Base-by-base conservation (phyloP, 257 asterid genomes). In the Mitragyna speciosa region DNA sequence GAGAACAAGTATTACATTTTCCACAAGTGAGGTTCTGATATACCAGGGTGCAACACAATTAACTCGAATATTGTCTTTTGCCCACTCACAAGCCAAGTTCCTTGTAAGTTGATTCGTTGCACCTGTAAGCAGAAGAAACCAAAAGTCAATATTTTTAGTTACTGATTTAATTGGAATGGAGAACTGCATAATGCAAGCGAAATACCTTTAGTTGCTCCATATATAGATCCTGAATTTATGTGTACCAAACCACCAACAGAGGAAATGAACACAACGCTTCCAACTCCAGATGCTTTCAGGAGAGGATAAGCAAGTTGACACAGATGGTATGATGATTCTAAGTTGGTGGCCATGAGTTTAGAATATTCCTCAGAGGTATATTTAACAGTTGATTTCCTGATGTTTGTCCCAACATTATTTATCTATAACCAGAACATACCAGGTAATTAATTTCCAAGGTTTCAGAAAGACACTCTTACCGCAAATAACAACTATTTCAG, bases 31-130 rank as follows among this genome's bases (percentile, higher is more conserved):
- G 77, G 99, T 95, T 80, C 76, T 92, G 92, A 91, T 94, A 77
- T 92, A 96, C 97, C 97, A 91, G 7, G 99, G 99, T 33, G 99
- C 97, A 78, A 96, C 97, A 72, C 84, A 82, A 82, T 96, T 96
- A 82, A 96, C 97, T 79, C 98, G 95, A 83, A 96, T 92, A 79
- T 82, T 84, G 83, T 96, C 98, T 84, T 91, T 90, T 61, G 95
- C 99, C 99, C 98, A 96, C 84, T 96, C 99, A 80, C 99, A 94
- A 22, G 99, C 95, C 89, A 96, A 81, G 84, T 96, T 94, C 76
- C 77, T 90, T 20, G 98, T 89, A 54, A 96, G 98, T 79, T 96
- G 99, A 87, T 96, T 94, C 70, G 94, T 89, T 79, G 98, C 99
- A 83, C 97, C 99, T 96, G 89, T 20, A 48, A 79, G 26, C 33